Percentiles rank a stretch among this genome's conserved stretches.
Conservation (phyloP, 495 filamentous ascomycete genomes). For the Penicillium malachiteum region DNA sequence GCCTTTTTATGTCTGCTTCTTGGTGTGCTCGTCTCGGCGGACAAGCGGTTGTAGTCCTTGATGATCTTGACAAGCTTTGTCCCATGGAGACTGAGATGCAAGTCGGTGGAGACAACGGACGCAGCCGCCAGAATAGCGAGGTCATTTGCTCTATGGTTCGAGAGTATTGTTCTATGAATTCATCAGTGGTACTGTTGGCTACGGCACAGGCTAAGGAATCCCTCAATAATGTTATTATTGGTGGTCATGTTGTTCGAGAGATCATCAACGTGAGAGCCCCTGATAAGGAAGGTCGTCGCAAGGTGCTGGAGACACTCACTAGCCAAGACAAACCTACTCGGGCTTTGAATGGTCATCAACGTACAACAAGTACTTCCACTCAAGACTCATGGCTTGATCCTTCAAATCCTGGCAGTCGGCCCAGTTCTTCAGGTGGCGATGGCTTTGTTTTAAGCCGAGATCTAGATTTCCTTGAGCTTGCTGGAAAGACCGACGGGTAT, state of each 20-base stretch:
- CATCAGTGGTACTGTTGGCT: conserved; percentile 80
- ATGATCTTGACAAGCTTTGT: conserved; percentile 90
- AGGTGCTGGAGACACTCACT: conserved; percentile 70
- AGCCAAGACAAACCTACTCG: conserved; percentile 42
- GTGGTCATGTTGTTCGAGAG: conserved; percentile 77
- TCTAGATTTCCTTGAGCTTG: conserved; percentile 91
- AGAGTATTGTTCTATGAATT: conserved; percentile 74
- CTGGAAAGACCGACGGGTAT: conserved; percentile 91
- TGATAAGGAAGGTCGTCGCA: conserved; percentile 84
- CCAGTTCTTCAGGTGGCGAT: conserved; percentile 50
- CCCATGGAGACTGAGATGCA: conserved; percentile 90
- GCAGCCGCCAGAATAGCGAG: conserved; percentile 90
- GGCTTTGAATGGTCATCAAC: conserved; percentile 36
- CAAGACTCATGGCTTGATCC: conserved; percentile 73
- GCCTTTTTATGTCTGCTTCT: conserved; percentile 80
- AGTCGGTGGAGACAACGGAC: conserved; percentile 85
- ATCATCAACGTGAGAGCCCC: conserved; percentile 84
- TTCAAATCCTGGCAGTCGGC: conserved; percentile 45
- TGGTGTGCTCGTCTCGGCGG: conserved; percentile 89
- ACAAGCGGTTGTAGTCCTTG: conserved; percentile 77
- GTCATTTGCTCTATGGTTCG: conserved; percentile 77
- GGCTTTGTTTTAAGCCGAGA: conserved; percentile 67
- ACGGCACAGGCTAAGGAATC: conserved; percentile 91
- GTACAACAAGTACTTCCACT: conserved; percentile 37
- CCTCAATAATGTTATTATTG: conserved; percentile 74